phyloP scores from a whole-genome alignment of 1,284 basidiomycete species.

The Microstroma glucosiphilum region DNA sequence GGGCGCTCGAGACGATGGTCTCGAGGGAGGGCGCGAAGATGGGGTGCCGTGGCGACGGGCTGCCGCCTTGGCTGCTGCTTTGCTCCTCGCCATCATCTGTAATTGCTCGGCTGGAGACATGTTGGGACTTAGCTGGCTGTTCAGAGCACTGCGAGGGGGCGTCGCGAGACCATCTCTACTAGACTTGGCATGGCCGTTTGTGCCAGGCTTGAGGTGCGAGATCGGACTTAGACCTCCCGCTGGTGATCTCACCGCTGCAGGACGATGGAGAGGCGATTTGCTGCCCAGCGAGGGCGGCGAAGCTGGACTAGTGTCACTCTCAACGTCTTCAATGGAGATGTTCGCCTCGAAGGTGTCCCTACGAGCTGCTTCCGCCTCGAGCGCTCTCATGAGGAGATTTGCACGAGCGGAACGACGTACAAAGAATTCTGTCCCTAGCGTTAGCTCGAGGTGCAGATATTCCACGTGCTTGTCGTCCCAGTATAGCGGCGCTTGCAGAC shows the following conservation, averaged over 20 bases:
- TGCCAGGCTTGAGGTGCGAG: too few relatives aligned
- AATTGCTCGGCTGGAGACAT: constrained; percentile 5
- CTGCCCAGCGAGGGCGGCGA: too few relatives aligned
- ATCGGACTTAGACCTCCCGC: too few relatives aligned
- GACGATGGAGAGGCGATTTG: too few relatives aligned
- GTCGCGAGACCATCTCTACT: too few relatives aligned
- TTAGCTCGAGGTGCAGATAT: constrained; percentile 35
- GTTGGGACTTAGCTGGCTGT: neutral
- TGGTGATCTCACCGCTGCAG: too few relatives aligned
- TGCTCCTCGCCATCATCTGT: constrained; percentile 7
- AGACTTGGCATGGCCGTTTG: too few relatives aligned
- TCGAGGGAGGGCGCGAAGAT: neutral
- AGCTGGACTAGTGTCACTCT: too few relatives aligned
- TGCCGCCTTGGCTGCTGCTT: constrained; percentile 4
- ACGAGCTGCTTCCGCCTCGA: constrained; percentile 30
- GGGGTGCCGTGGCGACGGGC: neutral
- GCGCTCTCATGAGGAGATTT: constrained; percentile 35
- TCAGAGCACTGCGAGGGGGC: too few relatives aligned
- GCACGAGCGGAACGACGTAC: constrained; percentile 35
- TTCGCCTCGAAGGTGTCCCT: neutral
- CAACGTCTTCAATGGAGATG: too few relatives aligned
- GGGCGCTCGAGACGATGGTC: neutral
- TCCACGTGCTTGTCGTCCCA: constrained; percentile 39
- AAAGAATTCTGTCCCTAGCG: constrained; percentile 44
- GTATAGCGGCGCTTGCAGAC: neutral